Percentiles rank a stretch among this genome's conserved stretches.
phyloP scores from a whole-genome alignment of 768 basidiomycete genomes.

The Gymnopilus junonius region DNA sequence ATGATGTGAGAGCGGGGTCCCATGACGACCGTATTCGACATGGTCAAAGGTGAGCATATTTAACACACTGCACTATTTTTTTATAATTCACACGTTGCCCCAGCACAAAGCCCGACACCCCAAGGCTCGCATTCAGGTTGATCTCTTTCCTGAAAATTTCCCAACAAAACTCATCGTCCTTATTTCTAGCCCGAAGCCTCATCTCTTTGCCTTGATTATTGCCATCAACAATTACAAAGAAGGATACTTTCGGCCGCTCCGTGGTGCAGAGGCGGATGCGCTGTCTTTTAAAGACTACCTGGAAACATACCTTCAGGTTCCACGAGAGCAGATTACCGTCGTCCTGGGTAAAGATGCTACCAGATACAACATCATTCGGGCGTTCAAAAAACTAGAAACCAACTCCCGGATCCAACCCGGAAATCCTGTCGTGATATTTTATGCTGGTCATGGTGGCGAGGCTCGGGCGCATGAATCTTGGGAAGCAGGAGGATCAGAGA shows the following conservation, averaged over 20 bases:
- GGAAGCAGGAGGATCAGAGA: background rate
- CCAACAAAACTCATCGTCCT: background rate
- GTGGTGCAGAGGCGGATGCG: slow-evolving; percentile 15
- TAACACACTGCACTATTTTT: background rate
- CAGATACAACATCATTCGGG: slow-evolving; percentile 7
- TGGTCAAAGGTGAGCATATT: background rate
- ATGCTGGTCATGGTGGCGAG: slow-evolving; percentile 17
- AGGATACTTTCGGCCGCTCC: background rate
- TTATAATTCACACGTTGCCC: background rate
- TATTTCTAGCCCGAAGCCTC: background rate
- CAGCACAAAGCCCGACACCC: background rate
- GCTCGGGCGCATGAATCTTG: background rate
- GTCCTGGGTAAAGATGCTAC: slow-evolving; percentile 13
- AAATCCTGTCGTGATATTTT: slow-evolving; percentile 18
- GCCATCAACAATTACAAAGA: slow-evolving; percentile 16
- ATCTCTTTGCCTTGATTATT: slow-evolving; percentile 15
- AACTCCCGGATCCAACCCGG: slow-evolving; percentile 7
- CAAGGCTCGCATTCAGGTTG: background rate
- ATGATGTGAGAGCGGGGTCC: background rate
- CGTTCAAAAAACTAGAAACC: slow-evolving; percentile 3
- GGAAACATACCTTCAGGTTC: slow-evolving; percentile 1
- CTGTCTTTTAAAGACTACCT: slow-evolving; percentile 4
- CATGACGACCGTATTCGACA: background rate
- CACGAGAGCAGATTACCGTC: slow-evolving; percentile 1
- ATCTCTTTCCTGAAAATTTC: background rate